These are phyloP conservation scores for Alternaria alternata DNA, from an alignment of 2,329 filamentous ascomycete genomes.

Conservation along the genomic window DNA sequence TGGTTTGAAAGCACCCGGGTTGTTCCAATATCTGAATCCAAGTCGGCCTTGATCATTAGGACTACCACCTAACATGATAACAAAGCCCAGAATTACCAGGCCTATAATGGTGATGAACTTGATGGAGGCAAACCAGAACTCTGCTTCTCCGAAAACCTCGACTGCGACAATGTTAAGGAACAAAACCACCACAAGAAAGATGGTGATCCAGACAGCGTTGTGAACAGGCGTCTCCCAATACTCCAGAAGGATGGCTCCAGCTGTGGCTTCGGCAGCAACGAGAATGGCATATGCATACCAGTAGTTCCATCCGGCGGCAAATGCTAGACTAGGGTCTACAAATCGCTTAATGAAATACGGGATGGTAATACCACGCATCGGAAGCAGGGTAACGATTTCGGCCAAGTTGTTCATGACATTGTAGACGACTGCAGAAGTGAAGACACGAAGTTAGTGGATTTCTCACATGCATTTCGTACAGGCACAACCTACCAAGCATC, in stretches of 20 bases:
- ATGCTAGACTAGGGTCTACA: conserved; percentile 57
- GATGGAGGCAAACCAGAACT: conserved; percentile 62
- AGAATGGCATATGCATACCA: conserved; percentile 47
- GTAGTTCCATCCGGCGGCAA: conserved; percentile 43
- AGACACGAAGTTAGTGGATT: too few relatives aligned
- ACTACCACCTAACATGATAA: conserved; percentile 48
- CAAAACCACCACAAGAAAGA: conserved; percentile 46
- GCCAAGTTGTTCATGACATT: conserved; percentile 54
- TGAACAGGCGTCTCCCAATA: conserved; percentile 47
- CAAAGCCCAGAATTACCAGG: conserved; percentile 46
- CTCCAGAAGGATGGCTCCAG: conserved; percentile 44
- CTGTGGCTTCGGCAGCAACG: conserved; percentile 47
- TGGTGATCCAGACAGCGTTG: conserved; percentile 47
- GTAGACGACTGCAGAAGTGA: conserved; percentile 32
- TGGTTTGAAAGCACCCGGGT: conserved; percentile 64
- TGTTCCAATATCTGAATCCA: conserved; percentile 74
- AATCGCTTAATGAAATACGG: conserved; percentile 53
- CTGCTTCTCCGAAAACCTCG: conserved; percentile 55
- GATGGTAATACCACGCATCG: conserved; percentile 50
- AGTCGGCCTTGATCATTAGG: conserved; percentile 45
- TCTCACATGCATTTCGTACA: too few relatives aligned
- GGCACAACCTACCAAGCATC: conserved; percentile 35
- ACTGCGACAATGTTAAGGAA: conserved; percentile 49
- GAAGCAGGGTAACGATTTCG: conserved; percentile 53
- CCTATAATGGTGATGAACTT: conserved; percentile 55